These are phyloP conservation scores for Rubroboletus satanas DNA, from an alignment of 768 basidiomycete genomes.

Conservation along the genomic window DNA sequence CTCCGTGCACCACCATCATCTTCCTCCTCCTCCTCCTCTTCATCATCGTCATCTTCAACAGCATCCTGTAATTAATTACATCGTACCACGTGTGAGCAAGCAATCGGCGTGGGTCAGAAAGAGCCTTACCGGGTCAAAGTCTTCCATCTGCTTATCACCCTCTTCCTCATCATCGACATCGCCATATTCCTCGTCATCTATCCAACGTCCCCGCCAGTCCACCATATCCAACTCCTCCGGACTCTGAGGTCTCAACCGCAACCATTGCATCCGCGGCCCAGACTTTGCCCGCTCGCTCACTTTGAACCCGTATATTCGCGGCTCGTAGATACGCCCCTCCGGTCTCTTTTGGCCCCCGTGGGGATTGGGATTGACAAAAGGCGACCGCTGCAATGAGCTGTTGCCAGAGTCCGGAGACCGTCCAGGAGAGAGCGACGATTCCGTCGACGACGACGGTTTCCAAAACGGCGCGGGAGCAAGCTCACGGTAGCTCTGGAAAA, in stretches of 20 bases:
- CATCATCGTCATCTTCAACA: slow-evolving; percentile 56
- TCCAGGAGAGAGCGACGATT: slow-evolving; percentile 52
- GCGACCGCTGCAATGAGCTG: slow-evolving; percentile 44
- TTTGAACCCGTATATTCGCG: slow-evolving; percentile 96
- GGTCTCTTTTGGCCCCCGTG: slow-evolving; percentile 88
- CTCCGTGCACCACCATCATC: slow-evolving; percentile 26
- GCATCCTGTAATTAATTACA: slow-evolving; percentile 40
- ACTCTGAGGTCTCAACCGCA: slow-evolving; percentile 80
- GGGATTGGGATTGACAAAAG: slow-evolving; percentile 85
- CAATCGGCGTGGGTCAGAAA: neutral
- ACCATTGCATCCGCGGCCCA: slow-evolving; percentile 97
- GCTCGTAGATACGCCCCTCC: slow-evolving; percentile 80
- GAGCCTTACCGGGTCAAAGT: slow-evolving; percentile 70
- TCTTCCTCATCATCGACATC: slow-evolving; percentile 54
- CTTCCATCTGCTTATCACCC: slow-evolving; percentile 76
- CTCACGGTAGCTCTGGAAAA: slow-evolving; percentile 97
- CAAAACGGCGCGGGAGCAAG: slow-evolving; percentile 92
- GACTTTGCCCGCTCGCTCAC: slow-evolving; percentile 93
- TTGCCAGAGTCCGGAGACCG: slow-evolving; percentile 51
- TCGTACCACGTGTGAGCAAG: slow-evolving; percentile 11
- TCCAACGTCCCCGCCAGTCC: slow-evolving; percentile 89
- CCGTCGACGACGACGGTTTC: slow-evolving; percentile 59
- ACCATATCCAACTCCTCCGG: slow-evolving; percentile 80
- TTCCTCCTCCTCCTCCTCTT: slow-evolving; percentile 44
- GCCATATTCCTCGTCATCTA: slow-evolving; percentile 71